phyloP scores from a whole-genome alignment of 495 filamentous ascomycete genomes.

The Talaromyces adpressus region DNA sequence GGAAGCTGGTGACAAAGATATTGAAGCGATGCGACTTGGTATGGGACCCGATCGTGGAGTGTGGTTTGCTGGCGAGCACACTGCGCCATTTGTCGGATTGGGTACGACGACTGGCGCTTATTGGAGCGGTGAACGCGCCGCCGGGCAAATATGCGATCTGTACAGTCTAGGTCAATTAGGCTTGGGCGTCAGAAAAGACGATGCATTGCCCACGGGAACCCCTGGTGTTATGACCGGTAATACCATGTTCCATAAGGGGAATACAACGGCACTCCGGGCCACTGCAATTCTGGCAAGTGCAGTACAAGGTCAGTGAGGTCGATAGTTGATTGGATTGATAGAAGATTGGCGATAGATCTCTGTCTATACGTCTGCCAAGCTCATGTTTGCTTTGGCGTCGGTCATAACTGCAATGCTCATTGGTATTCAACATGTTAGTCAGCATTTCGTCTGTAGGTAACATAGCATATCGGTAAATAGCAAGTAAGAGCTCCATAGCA shows the following conservation, averaged over 20 bases:
- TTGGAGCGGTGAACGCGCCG: conserved; percentile 83
- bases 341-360: neutral
- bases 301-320: conserved; percentile 1
- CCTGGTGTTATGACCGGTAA: neutral
- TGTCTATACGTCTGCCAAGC: neutral
- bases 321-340: neutral
- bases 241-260: conserved; percentile 10
- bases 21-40: conserved; percentile 65
- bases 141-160: conserved; percentile 47
- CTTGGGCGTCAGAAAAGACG: conserved; percentile 22
- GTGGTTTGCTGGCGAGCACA: conserved; percentile 95
- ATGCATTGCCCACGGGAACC: conserved; percentile 23
- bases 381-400: neutral
- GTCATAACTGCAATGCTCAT: neutral
- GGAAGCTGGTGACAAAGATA: conserved; percentile 58
- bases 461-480: neutral
- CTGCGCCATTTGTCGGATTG: conserved; percentile 78
- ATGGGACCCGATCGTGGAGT: conserved; percentile 55
- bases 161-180: conserved; percentile 25
- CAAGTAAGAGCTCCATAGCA: neutral
- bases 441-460: neutral
- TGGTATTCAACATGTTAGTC: neutral
- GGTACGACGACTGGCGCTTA: conserved; percentile 87
- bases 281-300: conserved; percentile 1
- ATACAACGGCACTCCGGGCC: neutral